These are phyloP conservation scores for Saitozyma sp. DNA, from an alignment of 768 basidiomycete genomes.

Conservation along the genomic window DNA sequence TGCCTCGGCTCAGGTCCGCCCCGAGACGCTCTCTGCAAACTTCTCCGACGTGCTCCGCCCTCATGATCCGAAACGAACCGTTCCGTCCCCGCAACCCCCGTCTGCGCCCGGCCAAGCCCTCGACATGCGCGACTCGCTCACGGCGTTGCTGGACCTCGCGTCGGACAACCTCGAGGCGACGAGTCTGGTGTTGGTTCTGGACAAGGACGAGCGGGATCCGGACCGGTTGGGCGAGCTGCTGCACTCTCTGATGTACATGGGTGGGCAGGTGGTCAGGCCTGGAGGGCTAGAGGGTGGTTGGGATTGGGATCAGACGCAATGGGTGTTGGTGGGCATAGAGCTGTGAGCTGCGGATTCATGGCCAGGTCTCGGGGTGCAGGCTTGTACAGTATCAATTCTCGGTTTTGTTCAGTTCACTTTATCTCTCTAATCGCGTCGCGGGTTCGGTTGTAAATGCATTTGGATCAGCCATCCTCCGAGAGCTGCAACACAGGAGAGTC, in stretches of 20 bases:
- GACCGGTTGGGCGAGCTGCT: slow-evolving; percentile 41
- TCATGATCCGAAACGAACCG: slow-evolving; percentile 28
- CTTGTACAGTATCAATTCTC: too few relatives aligned
- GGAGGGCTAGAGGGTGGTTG: slow-evolving; percentile 38
- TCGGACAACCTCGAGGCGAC: slow-evolving; percentile 43
- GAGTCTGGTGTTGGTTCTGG: slow-evolving; percentile 42
- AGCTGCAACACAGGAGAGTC: too few relatives aligned
- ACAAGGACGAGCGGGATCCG: slow-evolving; percentile 36
- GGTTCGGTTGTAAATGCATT: too few relatives aligned
- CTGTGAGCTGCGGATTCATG: slow-evolving; percentile 17
- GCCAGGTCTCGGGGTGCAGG: too few relatives aligned
- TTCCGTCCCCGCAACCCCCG: slow-evolving; percentile 1
- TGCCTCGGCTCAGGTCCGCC: slow-evolving; percentile 9
- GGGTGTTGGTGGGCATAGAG: slow-evolving; percentile 51
- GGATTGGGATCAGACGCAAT: slow-evolving; percentile 47
- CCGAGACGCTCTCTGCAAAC: slow-evolving; percentile 33
- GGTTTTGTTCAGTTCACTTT: too few relatives aligned
- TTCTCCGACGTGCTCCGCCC: slow-evolving; percentile 43
- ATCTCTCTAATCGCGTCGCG: too few relatives aligned
- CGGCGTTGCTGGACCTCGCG: slow-evolving; percentile 48
- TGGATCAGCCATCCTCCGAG: too few relatives aligned
- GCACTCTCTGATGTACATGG: slow-evolving; percentile 49
- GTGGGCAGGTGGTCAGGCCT: slow-evolving; percentile 41
- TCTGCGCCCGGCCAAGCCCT: slow-evolving; percentile 16
- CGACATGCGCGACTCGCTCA: slow-evolving; percentile 47